A percentile compares a stretch with the other conserved stretches of the same genome.
phyloP scores from a whole-genome alignment of 1,284 basidiomycete species.

The Cutaneotrichosporon cavernicola region DNA sequence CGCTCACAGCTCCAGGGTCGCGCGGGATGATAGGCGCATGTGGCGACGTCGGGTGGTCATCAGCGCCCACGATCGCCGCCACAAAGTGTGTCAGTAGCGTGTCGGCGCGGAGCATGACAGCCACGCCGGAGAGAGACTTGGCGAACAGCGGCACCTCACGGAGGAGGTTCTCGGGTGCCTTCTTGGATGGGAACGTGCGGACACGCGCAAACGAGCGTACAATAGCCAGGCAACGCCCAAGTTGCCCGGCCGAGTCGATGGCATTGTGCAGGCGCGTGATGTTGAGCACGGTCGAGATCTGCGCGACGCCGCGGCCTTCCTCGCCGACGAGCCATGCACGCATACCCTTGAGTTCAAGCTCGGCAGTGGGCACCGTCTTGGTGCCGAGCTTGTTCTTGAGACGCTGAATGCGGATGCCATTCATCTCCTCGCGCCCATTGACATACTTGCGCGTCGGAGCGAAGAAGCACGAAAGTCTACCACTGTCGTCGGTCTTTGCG shows the following conservation, averaged over 20 bases:
- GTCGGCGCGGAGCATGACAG: constrained; percentile 64
- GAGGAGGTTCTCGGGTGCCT: constrained; percentile 58
- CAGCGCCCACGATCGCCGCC: constrained; percentile 62
- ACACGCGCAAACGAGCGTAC: constrained; percentile 64
- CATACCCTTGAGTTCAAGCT: constrained; percentile 64
- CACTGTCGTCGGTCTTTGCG: constrained; percentile 44
- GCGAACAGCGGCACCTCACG: constrained; percentile 57
- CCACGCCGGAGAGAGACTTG: constrained; percentile 62
- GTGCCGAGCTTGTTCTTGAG: constrained; percentile 80
- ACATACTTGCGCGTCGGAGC: constrained; percentile 57
- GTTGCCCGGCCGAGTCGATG: constrained; percentile 53
- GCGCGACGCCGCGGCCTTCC: constrained; percentile 64
- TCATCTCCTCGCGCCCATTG: constrained; percentile 53
- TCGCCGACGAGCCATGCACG: constrained; percentile 67
- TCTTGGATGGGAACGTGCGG: constrained; percentile 55
- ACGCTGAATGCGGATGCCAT: constrained; percentile 69
- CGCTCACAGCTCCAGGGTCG: constrained; percentile 42
- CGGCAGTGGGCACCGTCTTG: constrained; percentile 71
- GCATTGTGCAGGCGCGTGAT: constrained; percentile 72
- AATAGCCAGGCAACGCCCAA: constrained; percentile 65
- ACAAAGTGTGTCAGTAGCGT: constrained; percentile 64
- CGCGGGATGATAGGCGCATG: constrained; percentile 11
- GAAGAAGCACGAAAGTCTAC: constrained; percentile 67
- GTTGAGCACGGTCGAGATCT: constrained; percentile 70
- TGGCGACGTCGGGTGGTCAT: constrained; percentile 59